Percentiles rank a stretch among this genome's conserved stretches.
Conservation (phyloP, 331 rosid genomes). For the Prunus yedoensis region DNA sequence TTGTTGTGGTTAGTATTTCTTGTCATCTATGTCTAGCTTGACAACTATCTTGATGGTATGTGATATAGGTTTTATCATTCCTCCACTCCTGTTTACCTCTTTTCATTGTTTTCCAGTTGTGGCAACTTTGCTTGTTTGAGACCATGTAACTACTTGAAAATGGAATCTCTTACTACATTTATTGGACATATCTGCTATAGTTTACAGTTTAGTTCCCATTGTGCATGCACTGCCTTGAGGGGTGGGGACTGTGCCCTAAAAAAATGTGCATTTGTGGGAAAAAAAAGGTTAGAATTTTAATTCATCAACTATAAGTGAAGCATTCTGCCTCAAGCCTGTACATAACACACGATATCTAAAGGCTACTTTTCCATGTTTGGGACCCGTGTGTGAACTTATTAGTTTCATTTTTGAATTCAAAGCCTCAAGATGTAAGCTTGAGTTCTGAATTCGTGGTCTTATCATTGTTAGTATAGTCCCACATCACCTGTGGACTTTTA, state of each 20-base stretch:
- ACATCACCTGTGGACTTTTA: neutral
- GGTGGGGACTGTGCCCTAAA: neutral
- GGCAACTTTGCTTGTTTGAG: too few species aligned
- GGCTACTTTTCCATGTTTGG: neutral
- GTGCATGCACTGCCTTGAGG: neutral
- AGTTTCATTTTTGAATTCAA: neutral
- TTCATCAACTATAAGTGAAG: neutral
- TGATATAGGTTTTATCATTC: too few species aligned
- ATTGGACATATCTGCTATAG: neutral
- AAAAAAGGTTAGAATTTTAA: too few species aligned
- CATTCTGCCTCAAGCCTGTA: neutral
- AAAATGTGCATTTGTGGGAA: too few species aligned
- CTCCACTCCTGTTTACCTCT: too few species aligned
- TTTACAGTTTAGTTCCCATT: too few species aligned
- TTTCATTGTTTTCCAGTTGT: neutral
- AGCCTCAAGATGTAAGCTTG: neutral
- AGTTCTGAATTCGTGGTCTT: neutral
- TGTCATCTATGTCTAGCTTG: constrained; percentile 15
- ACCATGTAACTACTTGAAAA: neutral
- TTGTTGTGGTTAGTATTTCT: constrained; percentile 68
- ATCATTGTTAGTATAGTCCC: neutral
- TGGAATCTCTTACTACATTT: neutral
- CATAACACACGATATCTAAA: too few species aligned
- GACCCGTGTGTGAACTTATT: neutral
- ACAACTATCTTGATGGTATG: neutral